Conservation (phyloP, 805 yeast genomes). For the Ogataea glucozyma region DNA sequence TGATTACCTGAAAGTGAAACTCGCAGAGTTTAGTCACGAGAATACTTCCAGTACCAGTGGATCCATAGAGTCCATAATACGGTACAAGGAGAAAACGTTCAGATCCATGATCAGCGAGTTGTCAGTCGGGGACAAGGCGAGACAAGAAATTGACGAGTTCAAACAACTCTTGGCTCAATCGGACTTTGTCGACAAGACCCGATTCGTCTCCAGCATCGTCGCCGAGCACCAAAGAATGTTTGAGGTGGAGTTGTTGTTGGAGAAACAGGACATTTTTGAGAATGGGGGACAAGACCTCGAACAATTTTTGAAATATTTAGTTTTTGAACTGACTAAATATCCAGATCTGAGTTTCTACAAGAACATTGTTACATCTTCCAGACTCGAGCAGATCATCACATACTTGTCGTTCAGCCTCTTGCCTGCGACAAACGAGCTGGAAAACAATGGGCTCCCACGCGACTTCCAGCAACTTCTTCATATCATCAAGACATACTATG, state of each 20-base stretch:
- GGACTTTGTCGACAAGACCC: conserved; percentile 4
- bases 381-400: conserved; percentile 15
- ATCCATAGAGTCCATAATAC: conserved; percentile 17
- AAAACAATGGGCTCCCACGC: conserved; percentile 12
- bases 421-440: conserved; percentile 4
- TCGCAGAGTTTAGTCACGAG: conserved; percentile 14
- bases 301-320: conserved; percentile 9
- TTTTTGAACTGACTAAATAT: conserved; percentile 13
- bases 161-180: conserved; percentile 8
- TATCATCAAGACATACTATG: conserved; percentile 8
- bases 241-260: conserved; percentile 8
- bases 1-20: conserved; percentile 11
- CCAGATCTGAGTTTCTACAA: conserved; percentile 16
- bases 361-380: conserved; percentile 11
- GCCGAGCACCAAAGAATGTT: conserved; percentile 8
- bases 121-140: conserved; percentile 15
- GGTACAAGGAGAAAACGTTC: conserved; percentile 18
- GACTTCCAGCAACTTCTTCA: conserved; percentile 9
- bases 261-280: conserved; percentile 10
- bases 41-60: conserved; percentile 13
- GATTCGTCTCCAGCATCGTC: conserved; percentile 8
- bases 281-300: conserved; percentile 5
- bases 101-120: conserved; percentile 19
- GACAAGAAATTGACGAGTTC: conserved; percentile 18
- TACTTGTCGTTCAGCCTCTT: conserved; percentile 10